phyloP scores from a whole-genome alignment of 2,329 filamentous ascomycete species.

The Nemania serpens region DNA sequence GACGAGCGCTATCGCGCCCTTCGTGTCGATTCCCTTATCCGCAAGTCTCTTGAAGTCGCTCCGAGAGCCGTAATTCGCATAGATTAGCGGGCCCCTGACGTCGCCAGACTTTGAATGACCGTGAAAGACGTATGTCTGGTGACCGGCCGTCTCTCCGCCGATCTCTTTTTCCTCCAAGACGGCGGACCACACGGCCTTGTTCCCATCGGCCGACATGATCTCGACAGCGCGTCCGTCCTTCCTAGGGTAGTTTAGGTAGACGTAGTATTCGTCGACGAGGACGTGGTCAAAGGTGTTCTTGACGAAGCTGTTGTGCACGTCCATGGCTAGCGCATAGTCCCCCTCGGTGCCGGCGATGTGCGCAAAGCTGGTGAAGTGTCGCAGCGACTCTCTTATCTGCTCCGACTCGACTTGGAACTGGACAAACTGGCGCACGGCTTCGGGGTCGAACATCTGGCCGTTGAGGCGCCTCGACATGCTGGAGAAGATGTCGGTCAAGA shows the following conservation, averaged over 20 bases:
- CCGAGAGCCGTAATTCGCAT: constrained; percentile 87
- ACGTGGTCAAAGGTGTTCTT: constrained; percentile 76
- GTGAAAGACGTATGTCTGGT: constrained; percentile 81
- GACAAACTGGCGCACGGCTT: constrained; percentile 77
- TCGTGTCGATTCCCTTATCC: constrained; percentile 72
- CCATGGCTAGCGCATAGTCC: constrained; percentile 83
- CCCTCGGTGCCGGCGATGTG: constrained; percentile 95
- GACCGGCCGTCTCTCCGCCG: constrained; percentile 63
- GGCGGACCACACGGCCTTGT: constrained; percentile 73
- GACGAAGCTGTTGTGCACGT: constrained; percentile 78
- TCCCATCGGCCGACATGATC: constrained; percentile 71
- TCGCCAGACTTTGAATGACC: constrained; percentile 87
- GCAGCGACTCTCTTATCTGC: constrained; percentile 72
- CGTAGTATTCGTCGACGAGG: constrained; percentile 76
- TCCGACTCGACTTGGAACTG: constrained; percentile 72
- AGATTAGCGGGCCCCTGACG: constrained; percentile 83
- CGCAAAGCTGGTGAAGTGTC: constrained; percentile 80
- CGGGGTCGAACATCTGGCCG: constrained; percentile 78
- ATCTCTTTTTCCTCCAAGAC: constrained; percentile 80
- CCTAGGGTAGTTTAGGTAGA: constrained; percentile 91
- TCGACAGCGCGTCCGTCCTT: constrained; percentile 77
- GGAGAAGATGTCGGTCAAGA: constrained; percentile 82
- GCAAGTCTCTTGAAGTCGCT: constrained; percentile 78
- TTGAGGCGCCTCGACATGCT: constrained; percentile 65
- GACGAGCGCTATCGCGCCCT: constrained; percentile 83